Conservation (phyloP, 371 early-diverging fungal species). For the Mucor velutinosus region DNA sequence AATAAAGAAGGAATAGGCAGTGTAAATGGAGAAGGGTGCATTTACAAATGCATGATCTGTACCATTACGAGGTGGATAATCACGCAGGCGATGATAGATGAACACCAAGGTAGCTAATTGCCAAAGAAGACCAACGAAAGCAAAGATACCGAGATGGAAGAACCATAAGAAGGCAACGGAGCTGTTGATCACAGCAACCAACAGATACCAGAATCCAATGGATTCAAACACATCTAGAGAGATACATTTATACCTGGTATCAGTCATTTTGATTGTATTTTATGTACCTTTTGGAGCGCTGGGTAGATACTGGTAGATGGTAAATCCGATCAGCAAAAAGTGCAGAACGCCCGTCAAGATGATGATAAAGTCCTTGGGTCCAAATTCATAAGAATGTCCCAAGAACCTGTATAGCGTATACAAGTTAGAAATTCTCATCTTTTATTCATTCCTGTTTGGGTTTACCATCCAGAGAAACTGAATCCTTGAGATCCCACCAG, state of each 20-base stretch:
- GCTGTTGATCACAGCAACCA: constrained; percentile 39
- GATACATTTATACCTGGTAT: not conserved
- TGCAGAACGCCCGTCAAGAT: constrained; percentile 38
- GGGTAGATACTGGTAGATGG: constrained; percentile 52
- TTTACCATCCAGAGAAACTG: constrained; percentile 36
- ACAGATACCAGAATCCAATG: constrained; percentile 48
- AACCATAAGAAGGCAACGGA: constrained; percentile 36
- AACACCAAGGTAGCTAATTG: constrained; percentile 43
- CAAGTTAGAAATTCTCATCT: not conserved
- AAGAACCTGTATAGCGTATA: constrained; percentile 19
- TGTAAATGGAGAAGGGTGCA: constrained; percentile 52
- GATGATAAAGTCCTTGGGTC: constrained; percentile 40
- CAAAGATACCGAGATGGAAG: constrained; percentile 41
- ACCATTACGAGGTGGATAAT: constrained; percentile 48
- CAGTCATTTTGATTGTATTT: not conserved
- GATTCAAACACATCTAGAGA: constrained; percentile 42
- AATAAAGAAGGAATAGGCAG: constrained; percentile 37
- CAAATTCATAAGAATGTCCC: constrained; percentile 36
- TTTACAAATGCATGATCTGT: constrained; percentile 42
- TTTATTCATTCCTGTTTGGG: not conserved
- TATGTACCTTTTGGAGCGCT: constrained; percentile 49
- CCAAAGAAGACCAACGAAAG: constrained; percentile 46
- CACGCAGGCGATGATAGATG: constrained; percentile 44
- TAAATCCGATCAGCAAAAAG: constrained; percentile 43
- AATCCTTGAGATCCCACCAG: constrained; percentile 44